Percentiles rank a stretch among this genome's conserved stretches.
Evolutionary conservation across 306 rosid genomes (phyloP).

Genomic region (Cyclanthera cordifolia): DNA sequence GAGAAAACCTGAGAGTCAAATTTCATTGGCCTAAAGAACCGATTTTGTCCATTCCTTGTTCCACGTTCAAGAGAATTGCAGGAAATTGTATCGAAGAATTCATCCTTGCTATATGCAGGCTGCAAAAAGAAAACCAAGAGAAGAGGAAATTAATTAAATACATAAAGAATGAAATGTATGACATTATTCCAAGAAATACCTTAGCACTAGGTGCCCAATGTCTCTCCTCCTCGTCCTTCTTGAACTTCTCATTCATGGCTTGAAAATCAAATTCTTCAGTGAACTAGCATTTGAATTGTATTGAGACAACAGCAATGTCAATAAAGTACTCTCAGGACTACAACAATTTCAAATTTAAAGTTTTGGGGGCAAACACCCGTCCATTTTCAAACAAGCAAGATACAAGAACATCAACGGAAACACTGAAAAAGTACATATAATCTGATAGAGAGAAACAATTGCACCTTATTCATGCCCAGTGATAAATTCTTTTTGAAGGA

Average conservation of each 20-base stretch:
- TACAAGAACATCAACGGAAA: not conserved
- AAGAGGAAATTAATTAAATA: not conserved
- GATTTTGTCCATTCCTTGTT: conserved; percentile 34
- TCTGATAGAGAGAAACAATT: not conserved
- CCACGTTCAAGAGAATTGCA: conserved; percentile 43
- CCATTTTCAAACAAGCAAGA: not conserved
- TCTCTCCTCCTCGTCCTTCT: conserved; percentile 39
- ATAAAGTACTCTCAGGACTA: not conserved
- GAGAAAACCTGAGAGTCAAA: conserved; percentile 37
- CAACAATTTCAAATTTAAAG: not conserved
- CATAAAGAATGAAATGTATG: not conserved
- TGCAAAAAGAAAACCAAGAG: conserved; percentile 18
- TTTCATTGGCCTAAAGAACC: conserved; percentile 38
- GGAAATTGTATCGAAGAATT: conserved; percentile 71
- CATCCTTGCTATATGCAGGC: conserved; percentile 66
- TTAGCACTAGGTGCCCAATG: not conserved
- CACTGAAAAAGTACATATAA: not conserved
- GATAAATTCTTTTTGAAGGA: not conserved
- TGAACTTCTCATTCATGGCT: conserved; percentile 79
- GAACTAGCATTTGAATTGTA: conserved; percentile 21
- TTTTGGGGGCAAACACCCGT: not conserved
- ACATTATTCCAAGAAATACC: not conserved
- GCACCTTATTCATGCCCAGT: not conserved
- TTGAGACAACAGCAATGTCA: not conserved
- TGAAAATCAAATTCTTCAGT: conserved; percentile 70